Conservation (phyloP, 78 protist genomes). For the Dictyostelium purpureum region DNA sequence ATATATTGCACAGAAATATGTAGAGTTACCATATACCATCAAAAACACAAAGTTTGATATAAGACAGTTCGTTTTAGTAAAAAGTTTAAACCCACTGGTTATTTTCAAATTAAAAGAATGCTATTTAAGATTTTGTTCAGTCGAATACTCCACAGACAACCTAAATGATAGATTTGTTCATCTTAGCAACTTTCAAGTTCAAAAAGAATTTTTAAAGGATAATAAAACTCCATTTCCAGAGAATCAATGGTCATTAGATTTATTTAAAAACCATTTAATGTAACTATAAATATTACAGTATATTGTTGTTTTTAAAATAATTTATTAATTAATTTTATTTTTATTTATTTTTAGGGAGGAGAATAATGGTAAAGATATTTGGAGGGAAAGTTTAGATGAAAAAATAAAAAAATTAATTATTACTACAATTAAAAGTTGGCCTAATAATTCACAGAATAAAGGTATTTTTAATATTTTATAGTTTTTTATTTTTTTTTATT, state of each 20-base stretch:
- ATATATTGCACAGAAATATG: conserved; percentile 80
- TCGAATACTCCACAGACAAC: conserved; percentile 24
- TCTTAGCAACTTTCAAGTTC: conserved; percentile 62
- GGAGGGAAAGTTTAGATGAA: neutral
- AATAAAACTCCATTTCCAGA: neutral
- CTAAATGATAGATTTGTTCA: conserved; percentile 50
- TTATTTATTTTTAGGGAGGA: neutral
- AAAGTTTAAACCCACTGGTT: conserved; percentile 28
- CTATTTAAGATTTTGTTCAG: conserved; percentile 62
- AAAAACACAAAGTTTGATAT: conserved; percentile 81
- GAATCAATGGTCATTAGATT: conserved; percentile 47
- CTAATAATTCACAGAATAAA: conserved; percentile 20
- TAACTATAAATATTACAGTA: neutral
- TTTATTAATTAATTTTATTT: neutral
- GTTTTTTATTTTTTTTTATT: no score
- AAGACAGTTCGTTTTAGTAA: conserved; percentile 81
- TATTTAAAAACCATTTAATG: conserved; percentile 13
- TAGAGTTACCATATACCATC: conserved; percentile 57
- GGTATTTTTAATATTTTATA: no score
- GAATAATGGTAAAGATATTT: neutral
- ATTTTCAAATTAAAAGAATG: conserved; percentile 10
- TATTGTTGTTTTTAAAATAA: no score
- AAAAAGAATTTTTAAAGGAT: conserved; percentile 30
- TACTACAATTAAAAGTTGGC: conserved; percentile 35
- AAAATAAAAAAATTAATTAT: conserved; percentile 8